A percentile compares a stretch with the other conserved stretches of the same genome.
Evolutionary conservation across 768 basidiomycete species (phyloP).

Genomic region (Russula abietina): DNA sequence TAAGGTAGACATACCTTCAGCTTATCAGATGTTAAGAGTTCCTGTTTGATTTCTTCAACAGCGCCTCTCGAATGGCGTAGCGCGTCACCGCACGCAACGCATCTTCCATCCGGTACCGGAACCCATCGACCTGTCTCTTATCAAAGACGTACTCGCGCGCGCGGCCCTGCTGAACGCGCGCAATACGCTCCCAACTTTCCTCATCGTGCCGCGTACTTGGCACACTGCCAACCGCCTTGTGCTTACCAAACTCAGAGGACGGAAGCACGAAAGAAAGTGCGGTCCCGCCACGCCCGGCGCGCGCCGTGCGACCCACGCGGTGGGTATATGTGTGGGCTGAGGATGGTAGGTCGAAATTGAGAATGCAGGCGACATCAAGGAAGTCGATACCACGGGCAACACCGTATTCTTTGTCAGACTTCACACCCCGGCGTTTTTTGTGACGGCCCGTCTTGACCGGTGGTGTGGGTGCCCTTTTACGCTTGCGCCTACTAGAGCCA

Average conservation of each 20-base stretch:
- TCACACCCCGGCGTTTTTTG: conserved; percentile 44
- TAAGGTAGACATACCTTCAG: conserved; percentile 65
- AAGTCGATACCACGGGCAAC: conserved; percentile 97
- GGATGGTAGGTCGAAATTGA: conserved; percentile 96
- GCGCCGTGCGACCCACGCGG: conserved; percentile 92
- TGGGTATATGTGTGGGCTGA: conserved; percentile 88
- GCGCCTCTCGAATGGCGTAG: conserved; percentile 78
- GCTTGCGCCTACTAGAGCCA: conserved; percentile 38
- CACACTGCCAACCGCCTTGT: conserved; percentile 65
- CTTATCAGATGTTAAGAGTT: conserved; percentile 93
- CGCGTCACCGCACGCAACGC: conserved; percentile 85
- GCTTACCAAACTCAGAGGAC: conserved; percentile 58
- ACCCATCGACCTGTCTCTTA: conserved; percentile 93
- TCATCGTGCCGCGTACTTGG: conserved; percentile 73
- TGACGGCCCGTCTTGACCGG: conserved; percentile 34
- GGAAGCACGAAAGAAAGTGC: conserved; percentile 85
- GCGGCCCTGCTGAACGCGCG: conserved; percentile 60
- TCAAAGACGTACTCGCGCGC: conserved; percentile 93
- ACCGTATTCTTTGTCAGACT: conserved; percentile 74
- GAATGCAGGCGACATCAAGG: conserved; percentile 90
- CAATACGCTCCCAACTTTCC: conserved; percentile 66
- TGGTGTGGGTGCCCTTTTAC: conserved; percentile 49
- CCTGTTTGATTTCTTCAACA: conserved; percentile 35
- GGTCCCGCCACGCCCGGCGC: conserved; percentile 91
- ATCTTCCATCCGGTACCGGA: conserved; percentile 97